These are phyloP conservation scores for Termitomyces sp. DNA, from an alignment of 768 basidiomycete species.

Conservation along the genomic window DNA sequence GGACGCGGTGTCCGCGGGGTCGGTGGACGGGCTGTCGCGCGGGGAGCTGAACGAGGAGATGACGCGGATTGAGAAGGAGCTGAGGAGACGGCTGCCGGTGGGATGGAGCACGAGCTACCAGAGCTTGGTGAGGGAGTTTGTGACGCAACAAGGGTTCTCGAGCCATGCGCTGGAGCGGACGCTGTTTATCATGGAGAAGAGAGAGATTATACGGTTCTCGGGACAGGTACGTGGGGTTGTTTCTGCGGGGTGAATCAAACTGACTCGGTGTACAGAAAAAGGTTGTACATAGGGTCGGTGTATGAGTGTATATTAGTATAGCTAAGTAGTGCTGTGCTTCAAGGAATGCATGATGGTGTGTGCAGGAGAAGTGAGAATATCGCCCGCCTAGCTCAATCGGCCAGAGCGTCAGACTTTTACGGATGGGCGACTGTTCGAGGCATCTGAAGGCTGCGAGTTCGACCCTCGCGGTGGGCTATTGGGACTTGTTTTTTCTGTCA, in stretches of 20 bases:
- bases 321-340: too few relatives aligned
- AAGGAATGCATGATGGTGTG: neutral
- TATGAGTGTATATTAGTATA: neutral
- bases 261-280: conserved; percentile 33
- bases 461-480: conserved; percentile 65
- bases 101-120: conserved; percentile 98
- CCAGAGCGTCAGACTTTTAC: conserved; percentile 62
- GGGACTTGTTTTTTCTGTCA: neutral
- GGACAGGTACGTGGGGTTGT: conserved; percentile 44
- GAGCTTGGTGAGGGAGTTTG: conserved; percentile 89
- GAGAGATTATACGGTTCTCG: conserved; percentile 91
- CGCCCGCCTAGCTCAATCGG: conserved; percentile 65
- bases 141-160: conserved; percentile 87
- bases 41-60: conserved; percentile 94
- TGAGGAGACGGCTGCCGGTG: conserved; percentile 78
- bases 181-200: conserved; percentile 89
- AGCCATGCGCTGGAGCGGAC: conserved; percentile 90
- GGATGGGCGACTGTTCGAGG: too few relatives aligned
- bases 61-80: conserved; percentile 82
- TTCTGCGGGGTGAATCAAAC: neutral
- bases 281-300: conserved; percentile 37
- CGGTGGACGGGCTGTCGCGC: conserved; percentile 88
- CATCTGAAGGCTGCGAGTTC: conserved; percentile 82
- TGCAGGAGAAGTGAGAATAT: neutral
- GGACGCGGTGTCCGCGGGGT: conserved; percentile 96